Evolutionary conservation across 352 stramenopile genomes (phyloP).

Genomic region (Globisporangium orthogonon): DNA sequence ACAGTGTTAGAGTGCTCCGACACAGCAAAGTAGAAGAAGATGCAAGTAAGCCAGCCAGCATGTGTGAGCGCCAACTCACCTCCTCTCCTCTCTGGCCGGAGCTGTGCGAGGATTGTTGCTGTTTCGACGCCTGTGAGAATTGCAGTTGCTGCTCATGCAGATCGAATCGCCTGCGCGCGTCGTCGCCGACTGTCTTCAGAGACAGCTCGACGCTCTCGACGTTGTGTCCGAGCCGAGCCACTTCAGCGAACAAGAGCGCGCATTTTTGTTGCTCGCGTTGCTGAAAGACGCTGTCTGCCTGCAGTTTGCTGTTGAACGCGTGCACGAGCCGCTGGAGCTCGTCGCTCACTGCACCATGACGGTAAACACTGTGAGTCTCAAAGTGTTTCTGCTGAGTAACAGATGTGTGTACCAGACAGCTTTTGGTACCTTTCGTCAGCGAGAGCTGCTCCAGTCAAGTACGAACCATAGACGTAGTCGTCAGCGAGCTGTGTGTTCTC

Average conservation of each 20-base stretch:
- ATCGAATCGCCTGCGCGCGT: constrained; percentile 32
- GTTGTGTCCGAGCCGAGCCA: constrained; percentile 39
- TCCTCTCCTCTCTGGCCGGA: constrained; percentile 9
- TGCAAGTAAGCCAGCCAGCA: background rate
- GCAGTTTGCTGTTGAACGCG: constrained; percentile 51
- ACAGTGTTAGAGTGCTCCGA: too few species aligned
- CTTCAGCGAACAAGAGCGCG: constrained; percentile 62
- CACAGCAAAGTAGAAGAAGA: background rate
- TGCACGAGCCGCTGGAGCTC: constrained; percentile 46
- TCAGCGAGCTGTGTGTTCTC: background rate
- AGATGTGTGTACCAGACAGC: too few species aligned
- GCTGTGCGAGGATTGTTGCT: constrained; percentile 4
- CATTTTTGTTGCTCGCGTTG: constrained; percentile 68
- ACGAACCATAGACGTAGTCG: background rate
- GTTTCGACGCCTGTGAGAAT: constrained; percentile 14
- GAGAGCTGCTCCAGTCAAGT: constrained; percentile 9
- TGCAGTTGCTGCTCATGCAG: constrained; percentile 37
- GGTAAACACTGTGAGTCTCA: too few species aligned
- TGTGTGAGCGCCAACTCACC: background rate
- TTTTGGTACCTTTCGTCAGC: constrained; percentile 16
- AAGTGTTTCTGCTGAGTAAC: too few species aligned
- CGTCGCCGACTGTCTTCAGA: constrained; percentile 21
- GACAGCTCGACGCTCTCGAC: constrained; percentile 34
- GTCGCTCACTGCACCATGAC: constrained; percentile 21
- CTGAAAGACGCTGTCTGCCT: constrained; percentile 39